Conservation (phyloP, 2,329 filamentous ascomycete genomes). For the Leptographium galeiforme region DNA sequence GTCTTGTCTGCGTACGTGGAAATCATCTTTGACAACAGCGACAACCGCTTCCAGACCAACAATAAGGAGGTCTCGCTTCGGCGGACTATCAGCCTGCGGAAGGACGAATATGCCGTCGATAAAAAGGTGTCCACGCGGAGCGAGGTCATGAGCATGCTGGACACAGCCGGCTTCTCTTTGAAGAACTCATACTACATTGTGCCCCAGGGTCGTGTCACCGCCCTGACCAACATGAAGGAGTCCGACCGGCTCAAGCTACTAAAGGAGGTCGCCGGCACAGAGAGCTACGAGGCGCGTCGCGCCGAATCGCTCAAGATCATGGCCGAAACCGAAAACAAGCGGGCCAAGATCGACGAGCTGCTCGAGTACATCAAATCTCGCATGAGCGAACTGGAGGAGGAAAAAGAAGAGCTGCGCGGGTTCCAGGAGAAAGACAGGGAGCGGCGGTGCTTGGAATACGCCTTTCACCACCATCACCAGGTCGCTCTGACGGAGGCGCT, state of each 20-base stretch:
- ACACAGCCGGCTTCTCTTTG: slow-evolving; percentile 90
- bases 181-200: slow-evolving; percentile 99
- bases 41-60: slow-evolving; percentile 87
- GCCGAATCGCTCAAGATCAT: slow-evolving; percentile 93
- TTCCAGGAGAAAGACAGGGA: slow-evolving; percentile 95
- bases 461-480: slow-evolving; percentile 83
- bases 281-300: slow-evolving; percentile 87
- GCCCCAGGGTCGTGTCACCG: slow-evolving; percentile 88
- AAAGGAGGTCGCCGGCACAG: slow-evolving; percentile 96
- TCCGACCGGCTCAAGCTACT: slow-evolving; percentile 75
- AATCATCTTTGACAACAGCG: slow-evolving; percentile 95
- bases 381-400: slow-evolving; percentile 79
- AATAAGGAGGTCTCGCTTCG: slow-evolving; percentile 83
- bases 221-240: slow-evolving; percentile 98
- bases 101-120: slow-evolving; percentile 96
- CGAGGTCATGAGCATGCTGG: slow-evolving; percentile 89
- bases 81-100: slow-evolving; percentile 91
- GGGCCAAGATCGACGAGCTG: slow-evolving; percentile 84
- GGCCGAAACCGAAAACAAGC: slow-evolving; percentile 90
- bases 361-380: slow-evolving; percentile 86
- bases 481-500: slow-evolving; percentile 63
- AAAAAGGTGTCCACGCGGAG: slow-evolving; percentile 81
- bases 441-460: slow-evolving; percentile 83
- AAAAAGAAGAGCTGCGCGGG: slow-evolving; percentile 87
- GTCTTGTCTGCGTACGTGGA: slow-evolving; percentile 99